phyloP scores from a whole-genome alignment of 257 asterid genomes.

The Rhazya stricta region DNA sequence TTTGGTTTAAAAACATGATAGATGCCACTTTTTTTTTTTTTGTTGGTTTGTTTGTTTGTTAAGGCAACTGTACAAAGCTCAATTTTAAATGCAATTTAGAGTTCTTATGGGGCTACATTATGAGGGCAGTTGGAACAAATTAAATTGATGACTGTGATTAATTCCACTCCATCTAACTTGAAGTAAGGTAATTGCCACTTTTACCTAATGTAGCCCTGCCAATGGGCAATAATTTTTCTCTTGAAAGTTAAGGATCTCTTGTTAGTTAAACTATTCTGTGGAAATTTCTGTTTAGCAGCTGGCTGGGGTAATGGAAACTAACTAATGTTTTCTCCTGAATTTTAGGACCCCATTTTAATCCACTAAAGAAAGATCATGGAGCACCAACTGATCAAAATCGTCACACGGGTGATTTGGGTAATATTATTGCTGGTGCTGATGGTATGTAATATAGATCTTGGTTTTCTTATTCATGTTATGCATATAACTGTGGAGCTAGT shows the following conservation, averaged over 20 bases:
- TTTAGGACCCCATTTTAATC: conserved; percentile 91
- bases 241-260: neutral
- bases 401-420: conserved; percentile 87
- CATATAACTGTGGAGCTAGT: neutral
- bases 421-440: conserved; percentile 66
- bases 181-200: neutral
- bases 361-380: conserved; percentile 71
- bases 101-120: neutral
- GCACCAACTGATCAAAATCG: conserved; percentile 73
- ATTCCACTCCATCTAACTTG: neutral
- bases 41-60: too few relatives aligned
- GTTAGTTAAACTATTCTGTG: neutral
- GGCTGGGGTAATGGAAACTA: neutral
- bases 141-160: neutral
- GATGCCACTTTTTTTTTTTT: neutral
- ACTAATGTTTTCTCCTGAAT: neutral
- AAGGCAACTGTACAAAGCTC: neutral
- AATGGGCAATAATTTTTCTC: neutral
- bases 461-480: conserved; percentile 6
- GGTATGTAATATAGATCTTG: conserved; percentile 35
- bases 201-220: neutral
- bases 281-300: neutral
- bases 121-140: neutral
- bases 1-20: neutral
- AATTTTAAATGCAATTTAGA: neutral